Percentiles rank a stretch among this genome's conserved stretches.
Evolutionary conservation across 495 filamentous ascomycete species (phyloP).

Genomic region (Cairneyella variabilis): DNA sequence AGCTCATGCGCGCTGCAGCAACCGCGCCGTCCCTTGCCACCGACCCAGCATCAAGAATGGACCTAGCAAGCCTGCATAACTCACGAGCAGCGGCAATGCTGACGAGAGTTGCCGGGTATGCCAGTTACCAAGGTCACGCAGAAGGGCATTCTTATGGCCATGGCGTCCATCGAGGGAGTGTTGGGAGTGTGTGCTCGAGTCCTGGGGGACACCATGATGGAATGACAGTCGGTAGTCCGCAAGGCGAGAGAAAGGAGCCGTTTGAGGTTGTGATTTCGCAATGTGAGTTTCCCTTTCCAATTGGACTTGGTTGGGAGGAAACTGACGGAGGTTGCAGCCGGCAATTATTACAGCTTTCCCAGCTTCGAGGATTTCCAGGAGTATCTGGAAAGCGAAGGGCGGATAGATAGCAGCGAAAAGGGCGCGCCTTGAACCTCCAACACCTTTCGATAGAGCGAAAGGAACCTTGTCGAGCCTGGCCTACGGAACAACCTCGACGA

Average conservation of each 20-base stretch:
- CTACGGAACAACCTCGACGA: conserved; percentile 1
- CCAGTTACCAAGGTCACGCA: neutral
- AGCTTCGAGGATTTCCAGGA: conserved; percentile 44
- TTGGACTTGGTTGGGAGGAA: too few relatives aligned
- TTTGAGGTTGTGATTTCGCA: conserved; percentile 26
- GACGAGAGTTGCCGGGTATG: conserved; percentile 46
- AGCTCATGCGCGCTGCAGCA: conserved; percentile 45
- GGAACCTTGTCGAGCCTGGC: neutral
- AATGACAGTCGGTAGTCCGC: conserved; percentile 5
- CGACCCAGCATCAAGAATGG: conserved; percentile 45
- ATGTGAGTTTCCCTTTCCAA: conserved; percentile 19
- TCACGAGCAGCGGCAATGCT: conserved; percentile 48
- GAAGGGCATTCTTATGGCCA: neutral
- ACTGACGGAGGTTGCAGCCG: too few relatives aligned
- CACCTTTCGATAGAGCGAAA: too few relatives aligned
- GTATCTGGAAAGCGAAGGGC: conserved; percentile 25
- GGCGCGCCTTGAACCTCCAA: conserved; percentile 4
- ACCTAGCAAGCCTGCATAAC: conserved; percentile 40
- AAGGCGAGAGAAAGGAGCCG: conserved; percentile 32
- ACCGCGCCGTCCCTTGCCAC: conserved; percentile 53
- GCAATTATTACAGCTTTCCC: conserved; percentile 53
- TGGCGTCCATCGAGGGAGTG: neutral
- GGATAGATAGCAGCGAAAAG: conserved; percentile 7
- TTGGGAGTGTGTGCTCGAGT: conserved; percentile 20
- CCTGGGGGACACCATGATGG: conserved; percentile 12